Evolutionary conservation across 768 basidiomycete species (phyloP).

Genomic region (Russula brevipes): DNA sequence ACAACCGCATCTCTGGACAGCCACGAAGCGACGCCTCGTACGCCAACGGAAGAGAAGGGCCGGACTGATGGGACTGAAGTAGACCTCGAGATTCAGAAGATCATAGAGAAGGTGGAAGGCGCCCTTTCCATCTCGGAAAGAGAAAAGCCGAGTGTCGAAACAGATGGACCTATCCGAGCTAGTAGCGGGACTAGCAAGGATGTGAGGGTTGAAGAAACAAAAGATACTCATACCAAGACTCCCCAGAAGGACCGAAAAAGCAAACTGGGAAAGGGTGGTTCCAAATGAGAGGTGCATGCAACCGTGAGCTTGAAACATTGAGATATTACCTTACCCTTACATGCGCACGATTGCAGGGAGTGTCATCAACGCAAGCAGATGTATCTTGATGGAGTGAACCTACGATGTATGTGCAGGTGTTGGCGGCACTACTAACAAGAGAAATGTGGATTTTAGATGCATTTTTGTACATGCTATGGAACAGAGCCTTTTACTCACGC

Average conservation of each 20-base stretch:
- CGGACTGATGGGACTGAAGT: not conserved
- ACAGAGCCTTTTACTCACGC: not conserved
- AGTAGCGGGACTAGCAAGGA: not conserved
- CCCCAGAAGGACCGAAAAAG: not conserved
- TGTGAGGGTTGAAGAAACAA: not conserved
- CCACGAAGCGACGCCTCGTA: not conserved
- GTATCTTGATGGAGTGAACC: not conserved
- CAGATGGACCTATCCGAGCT: not conserved
- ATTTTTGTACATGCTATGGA: too few relatives aligned
- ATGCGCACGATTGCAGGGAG: not conserved
- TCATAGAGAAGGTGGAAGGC: constrained; percentile 2
- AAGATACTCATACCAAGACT: not conserved
- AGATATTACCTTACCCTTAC: not conserved
- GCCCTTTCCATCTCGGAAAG: constrained; percentile 10
- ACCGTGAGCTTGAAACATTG: not conserved
- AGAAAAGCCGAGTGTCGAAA: not conserved
- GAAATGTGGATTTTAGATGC: too few relatives aligned
- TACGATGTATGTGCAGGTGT: not conserved
- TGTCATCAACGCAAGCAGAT: not conserved
- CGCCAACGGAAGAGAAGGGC: not conserved
- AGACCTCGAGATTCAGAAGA: constrained; percentile 15
- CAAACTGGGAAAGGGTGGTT: not conserved
- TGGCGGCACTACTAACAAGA: too few relatives aligned
- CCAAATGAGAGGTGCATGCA: not conserved
- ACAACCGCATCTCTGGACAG: constrained; percentile 11